A percentile compares a stretch with the other conserved stretches of the same genome.
phyloP scores from a whole-genome alignment of 192 early-diverging fungal species.

The Coemansia sp. region DNA sequence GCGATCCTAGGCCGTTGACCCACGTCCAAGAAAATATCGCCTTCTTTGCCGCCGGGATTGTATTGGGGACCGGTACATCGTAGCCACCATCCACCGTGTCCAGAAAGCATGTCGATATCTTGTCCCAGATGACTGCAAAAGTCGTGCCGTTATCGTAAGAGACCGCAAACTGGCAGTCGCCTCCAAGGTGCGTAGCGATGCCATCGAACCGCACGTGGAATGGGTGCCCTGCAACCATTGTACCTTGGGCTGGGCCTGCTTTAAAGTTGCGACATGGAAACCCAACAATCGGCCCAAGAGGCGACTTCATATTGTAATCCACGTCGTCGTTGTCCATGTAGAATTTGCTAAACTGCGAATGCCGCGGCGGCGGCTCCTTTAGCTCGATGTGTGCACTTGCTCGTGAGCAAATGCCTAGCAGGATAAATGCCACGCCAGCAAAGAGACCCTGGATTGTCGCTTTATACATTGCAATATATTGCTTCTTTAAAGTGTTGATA shows the following conservation, averaged over 20 bases:
- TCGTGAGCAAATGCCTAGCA: background rate
- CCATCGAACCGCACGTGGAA: constrained; percentile 56
- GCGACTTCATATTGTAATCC: constrained; percentile 55
- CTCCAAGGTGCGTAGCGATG: constrained; percentile 60
- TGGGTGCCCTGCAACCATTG: constrained; percentile 53
- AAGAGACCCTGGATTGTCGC: background rate
- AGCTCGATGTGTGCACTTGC: constrained; percentile 38
- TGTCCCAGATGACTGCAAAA: constrained; percentile 63
- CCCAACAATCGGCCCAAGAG: constrained; percentile 42
- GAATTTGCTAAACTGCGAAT: constrained; percentile 49
- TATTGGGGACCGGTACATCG: constrained; percentile 60
- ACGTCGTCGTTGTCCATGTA: constrained; percentile 50
- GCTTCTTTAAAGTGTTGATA: background rate
- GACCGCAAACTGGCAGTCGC: constrained; percentile 70
- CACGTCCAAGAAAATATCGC: constrained; percentile 65
- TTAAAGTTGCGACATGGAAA: constrained; percentile 52
- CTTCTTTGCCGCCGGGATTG: constrained; percentile 56
- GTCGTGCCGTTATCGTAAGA: constrained; percentile 62
- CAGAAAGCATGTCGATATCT: constrained; percentile 47
- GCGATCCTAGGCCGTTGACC: constrained; percentile 63
- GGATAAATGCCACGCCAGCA: background rate
- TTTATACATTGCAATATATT: background rate
- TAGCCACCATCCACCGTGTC: constrained; percentile 42
- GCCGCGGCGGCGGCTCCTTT: constrained; percentile 48
- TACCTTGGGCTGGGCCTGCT: constrained; percentile 34